Evolutionary conservation across 2,329 filamentous ascomycete species (phyloP), one percentile per base, ranked within the genome.

Genomic region (Lachnellula hyalina): DNA sequence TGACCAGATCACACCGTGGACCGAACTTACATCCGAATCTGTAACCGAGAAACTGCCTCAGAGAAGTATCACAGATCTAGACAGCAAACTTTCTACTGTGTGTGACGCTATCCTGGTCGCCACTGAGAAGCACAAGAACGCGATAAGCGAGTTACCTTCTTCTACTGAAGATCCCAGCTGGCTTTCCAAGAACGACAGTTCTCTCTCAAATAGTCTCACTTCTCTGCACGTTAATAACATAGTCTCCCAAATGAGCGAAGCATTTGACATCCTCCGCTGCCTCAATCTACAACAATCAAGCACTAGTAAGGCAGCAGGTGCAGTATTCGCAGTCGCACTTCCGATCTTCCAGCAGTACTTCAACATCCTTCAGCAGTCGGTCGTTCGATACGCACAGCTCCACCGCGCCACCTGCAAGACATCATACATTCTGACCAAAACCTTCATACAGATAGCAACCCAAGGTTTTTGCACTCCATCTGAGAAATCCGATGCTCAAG

Each of bases 391-490:
- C 56, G 73, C 82, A 1, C 73, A 77, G 1, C 74, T 92, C 7
- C 90, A 97, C 67, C 76, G 80, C 9, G 80, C 87, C 12, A 84
- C 84, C 2, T 87, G 85, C 63, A 87, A 87, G 63, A 81, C 96
- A 67, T 83, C 88, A 0, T 87, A 88, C 68, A 81, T 86, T 14
- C 79, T 99, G 45, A 82, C 85, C 35, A 89, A 86, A 49, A 82
- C 85, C 0, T 96, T 96, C 69, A 81, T 83, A 1, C 85, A 91
- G 55, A 81, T 99, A 49, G 85, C 89, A 1, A 81, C 84, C 0
- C 85, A 95, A 68, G 94, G 94, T 2, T 97, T 97, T 76, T 99
- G 94, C 68, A 90, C 86, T 19, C 94, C 94, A 0, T 80, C 87
- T 21, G 92, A 97, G 65, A 87, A 91, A 63, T 84, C 84, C 0